Percentiles rank a stretch among this genome's conserved stretches.
phyloP scores from a whole-genome alignment of 2,329 filamentous ascomycete species.

The Pleomassaria siparia region DNA sequence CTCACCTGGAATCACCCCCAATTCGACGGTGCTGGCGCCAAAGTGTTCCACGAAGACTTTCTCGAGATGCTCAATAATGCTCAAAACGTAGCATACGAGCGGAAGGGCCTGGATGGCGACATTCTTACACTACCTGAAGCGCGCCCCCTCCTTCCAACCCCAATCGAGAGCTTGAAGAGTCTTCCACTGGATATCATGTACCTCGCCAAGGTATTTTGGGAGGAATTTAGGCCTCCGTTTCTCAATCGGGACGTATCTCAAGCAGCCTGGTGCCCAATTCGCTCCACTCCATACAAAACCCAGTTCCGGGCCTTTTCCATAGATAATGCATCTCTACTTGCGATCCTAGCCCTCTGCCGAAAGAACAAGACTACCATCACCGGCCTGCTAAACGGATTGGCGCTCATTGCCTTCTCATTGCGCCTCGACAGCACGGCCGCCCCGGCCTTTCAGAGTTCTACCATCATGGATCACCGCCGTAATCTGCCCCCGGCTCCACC shows the following conservation, averaged over 20 bases:
- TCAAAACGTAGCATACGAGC: conserved; percentile 17
- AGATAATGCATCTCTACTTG: conserved; percentile 14
- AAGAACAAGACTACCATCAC: conserved; percentile 24
- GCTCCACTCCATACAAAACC: conserved; percentile 15
- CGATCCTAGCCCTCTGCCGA: conserved; percentile 19
- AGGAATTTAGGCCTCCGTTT: conserved; percentile 14
- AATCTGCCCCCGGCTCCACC: conserved; percentile 19
- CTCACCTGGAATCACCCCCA: conserved; percentile 22
- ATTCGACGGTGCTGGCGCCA: conserved; percentile 22
- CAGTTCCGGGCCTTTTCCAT: conserved; percentile 15
- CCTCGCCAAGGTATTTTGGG: conserved; percentile 14
- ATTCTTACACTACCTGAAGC: conserved; percentile 24
- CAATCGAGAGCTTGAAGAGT: conserved; percentile 24
- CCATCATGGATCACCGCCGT: conserved; percentile 20
- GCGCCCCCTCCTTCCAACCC: conserved; percentile 25
- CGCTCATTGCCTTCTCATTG: conserved; percentile 20
- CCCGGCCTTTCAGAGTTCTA: conserved; percentile 20
- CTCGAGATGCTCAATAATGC: conserved; percentile 29
- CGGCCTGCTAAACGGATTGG: conserved; percentile 18
- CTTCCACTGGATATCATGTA: conserved; percentile 16
- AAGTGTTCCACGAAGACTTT: conserved; percentile 24
- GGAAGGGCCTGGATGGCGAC: conserved; percentile 19
- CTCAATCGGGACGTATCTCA: conserved; percentile 12
- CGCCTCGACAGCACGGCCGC: conserved; percentile 15
- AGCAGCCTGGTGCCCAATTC: conserved; percentile 17